These are phyloP conservation scores for Oryza meridionalis DNA, from an alignment of 176 grass and related monocot species.

Conservation along the genomic window DNA sequence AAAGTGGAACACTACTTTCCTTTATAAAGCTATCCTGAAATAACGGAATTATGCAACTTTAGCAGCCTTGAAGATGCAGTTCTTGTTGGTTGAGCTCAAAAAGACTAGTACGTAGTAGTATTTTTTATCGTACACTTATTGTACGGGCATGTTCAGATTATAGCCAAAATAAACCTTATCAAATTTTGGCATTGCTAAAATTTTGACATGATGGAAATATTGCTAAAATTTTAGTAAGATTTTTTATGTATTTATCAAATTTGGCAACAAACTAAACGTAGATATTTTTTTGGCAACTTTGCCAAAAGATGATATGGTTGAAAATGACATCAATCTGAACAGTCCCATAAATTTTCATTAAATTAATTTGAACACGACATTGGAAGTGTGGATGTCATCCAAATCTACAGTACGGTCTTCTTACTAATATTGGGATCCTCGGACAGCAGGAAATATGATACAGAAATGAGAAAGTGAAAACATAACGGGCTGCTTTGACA, in stretches of 20 bases:
- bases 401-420: slow-evolving; percentile 9
- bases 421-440: background rate
- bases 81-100: background rate
- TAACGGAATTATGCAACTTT: background rate
- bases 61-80: slow-evolving; percentile 15
- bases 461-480: slow-evolving; percentile 1
- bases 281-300: no score
- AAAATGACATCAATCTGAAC: no score
- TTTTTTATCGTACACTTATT: background rate
- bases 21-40: slow-evolving; percentile 43
- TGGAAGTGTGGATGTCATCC: background rate
- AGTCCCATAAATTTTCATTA: background rate
- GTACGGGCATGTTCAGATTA: no score
- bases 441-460: background rate
- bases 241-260: no score
- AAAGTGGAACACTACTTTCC: slow-evolving; percentile 43
- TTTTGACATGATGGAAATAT: no score
- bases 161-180: no score
- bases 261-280: no score
- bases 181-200: no score
- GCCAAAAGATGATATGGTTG: no score
- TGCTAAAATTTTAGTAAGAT: no score
- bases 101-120: background rate
- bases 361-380: background rate
- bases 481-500: background rate